A percentile compares a stretch with the other conserved stretches of the same genome.
These are phyloP conservation scores for Diplodia corticola DNA, from an alignment of 2,329 filamentous ascomycete species.

Conservation along the genomic window DNA sequence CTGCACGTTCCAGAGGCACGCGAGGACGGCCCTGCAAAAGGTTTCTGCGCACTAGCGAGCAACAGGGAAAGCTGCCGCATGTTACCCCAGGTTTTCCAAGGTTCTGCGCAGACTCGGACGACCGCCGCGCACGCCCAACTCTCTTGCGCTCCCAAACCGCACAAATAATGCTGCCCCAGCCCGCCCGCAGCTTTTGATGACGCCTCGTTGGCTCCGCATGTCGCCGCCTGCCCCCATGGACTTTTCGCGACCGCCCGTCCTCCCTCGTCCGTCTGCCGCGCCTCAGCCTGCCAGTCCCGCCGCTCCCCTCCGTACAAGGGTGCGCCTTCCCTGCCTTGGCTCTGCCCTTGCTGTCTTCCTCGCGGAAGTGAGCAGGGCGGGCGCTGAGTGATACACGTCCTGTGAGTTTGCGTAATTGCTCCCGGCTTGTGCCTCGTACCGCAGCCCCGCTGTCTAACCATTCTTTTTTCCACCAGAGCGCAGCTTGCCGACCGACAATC, in stretches of 20 bases:
- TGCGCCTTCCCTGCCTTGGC: conserved; percentile 8
- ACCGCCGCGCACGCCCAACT: conserved; percentile 4
- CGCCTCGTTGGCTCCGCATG: conserved; percentile 10
- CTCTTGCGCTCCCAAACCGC: not conserved
- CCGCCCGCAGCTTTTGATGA: not conserved
- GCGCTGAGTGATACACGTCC: not conserved
- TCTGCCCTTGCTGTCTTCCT: conserved; percentile 7
- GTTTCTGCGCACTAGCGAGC: conserved; percentile 20
- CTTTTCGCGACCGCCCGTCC: conserved; percentile 13
- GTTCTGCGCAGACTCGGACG: conserved; percentile 15
- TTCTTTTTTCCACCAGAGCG: not conserved
- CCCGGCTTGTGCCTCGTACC: not conserved
- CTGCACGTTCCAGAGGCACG: conserved; percentile 17
- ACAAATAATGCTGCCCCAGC: not conserved
- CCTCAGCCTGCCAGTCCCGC: not conserved
- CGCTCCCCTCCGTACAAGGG: not conserved
- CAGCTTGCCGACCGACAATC: not conserved
- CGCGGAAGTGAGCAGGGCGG: conserved; percentile 9
- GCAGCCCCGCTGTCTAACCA: not conserved
- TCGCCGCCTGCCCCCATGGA: conserved; percentile 20
- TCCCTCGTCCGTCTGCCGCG: conserved; percentile 1
- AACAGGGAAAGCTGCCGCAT: conserved; percentile 18
- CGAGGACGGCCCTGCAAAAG: conserved; percentile 20
- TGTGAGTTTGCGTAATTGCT: not conserved
- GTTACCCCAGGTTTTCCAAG: conserved; percentile 21